Conservation (phyloP, 495 filamentous ascomycete species). For the Paragyromitra xinjiangensis region DNA sequence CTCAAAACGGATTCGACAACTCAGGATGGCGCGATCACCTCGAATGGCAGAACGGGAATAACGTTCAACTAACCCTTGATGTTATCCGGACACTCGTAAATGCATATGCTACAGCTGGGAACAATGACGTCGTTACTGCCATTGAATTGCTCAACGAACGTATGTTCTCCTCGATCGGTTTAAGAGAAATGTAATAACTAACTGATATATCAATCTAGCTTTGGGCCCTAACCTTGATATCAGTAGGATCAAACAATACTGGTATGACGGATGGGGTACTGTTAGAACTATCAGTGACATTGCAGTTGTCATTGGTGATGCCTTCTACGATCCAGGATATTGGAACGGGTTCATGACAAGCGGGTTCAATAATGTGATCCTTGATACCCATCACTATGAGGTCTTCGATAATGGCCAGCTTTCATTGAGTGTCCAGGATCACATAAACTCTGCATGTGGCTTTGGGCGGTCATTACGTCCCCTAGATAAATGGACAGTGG, state of each 20-base stretch:
- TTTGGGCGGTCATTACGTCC: slow-evolving; percentile 63
- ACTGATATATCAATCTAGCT: slow-evolving; percentile 60
- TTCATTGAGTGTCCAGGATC: slow-evolving; percentile 61
- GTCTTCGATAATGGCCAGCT: slow-evolving; percentile 70
- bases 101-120: slow-evolving; percentile 64
- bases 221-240: slow-evolving; percentile 64
- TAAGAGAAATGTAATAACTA: background rate
- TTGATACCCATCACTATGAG: slow-evolving; percentile 75
- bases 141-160: slow-evolving; percentile 80
- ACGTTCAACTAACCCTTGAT: slow-evolving; percentile 65
- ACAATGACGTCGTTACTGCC: slow-evolving; percentile 72
- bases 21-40: slow-evolving; percentile 72
- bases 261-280: slow-evolving; percentile 69
- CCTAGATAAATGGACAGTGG: slow-evolving; percentile 74
- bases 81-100: slow-evolving; percentile 68
- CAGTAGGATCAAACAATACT: slow-evolving; percentile 68
- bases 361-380: slow-evolving; percentile 69
- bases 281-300: slow-evolving; percentile 66
- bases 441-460: slow-evolving; percentile 65
- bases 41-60: slow-evolving; percentile 70
- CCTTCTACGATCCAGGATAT: slow-evolving; percentile 69
- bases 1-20: slow-evolving; percentile 86
- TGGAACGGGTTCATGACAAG: slow-evolving; percentile 78
- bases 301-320: slow-evolving; percentile 72
- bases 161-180: slow-evolving; percentile 28